Percentiles rank a stretch among this genome's conserved stretches.
These are phyloP conservation scores for Postia placenta DNA, from an alignment of 768 basidiomycete species.

Conservation along the genomic window DNA sequence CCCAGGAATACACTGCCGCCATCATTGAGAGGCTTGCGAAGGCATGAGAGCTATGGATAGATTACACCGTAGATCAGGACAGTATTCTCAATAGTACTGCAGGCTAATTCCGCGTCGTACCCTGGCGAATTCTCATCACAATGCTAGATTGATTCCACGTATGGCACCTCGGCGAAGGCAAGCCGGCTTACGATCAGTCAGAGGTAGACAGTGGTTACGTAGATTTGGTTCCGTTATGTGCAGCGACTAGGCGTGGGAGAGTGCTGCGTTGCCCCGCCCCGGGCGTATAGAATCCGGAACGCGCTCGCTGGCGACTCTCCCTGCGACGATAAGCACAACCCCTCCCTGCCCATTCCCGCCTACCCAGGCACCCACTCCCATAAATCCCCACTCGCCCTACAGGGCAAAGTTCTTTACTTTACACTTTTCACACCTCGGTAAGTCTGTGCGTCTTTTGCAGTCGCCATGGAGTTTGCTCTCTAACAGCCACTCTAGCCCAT, in stretches of 20 bases:
- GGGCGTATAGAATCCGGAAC: conserved; percentile 4
- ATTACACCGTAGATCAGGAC: not conserved
- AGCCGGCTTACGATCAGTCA: not conserved
- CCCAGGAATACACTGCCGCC: conserved; percentile 82
- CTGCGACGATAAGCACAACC: conserved; percentile 38
- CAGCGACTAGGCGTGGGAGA: conserved; percentile 6
- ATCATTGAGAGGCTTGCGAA: conserved; percentile 68
- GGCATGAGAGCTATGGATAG: conserved; percentile 15
- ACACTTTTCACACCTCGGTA: conserved; percentile 39
- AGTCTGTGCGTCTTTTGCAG: conserved; percentile 20
- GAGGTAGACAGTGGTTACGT: not conserved
- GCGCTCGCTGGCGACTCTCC: conserved; percentile 7
- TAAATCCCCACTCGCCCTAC: conserved; percentile 77
- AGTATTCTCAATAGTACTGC: conserved; percentile 1
- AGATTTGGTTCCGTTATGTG: conserved; percentile 2
- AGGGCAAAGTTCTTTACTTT: conserved; percentile 71
- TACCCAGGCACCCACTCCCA: conserved; percentile 51
- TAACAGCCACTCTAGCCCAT: conserved; percentile 13
- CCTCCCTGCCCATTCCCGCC: conserved; percentile 46
- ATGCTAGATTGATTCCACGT: too few species aligned
- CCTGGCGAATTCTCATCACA: too few species aligned
- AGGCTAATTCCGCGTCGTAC: not conserved
- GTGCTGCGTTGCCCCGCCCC: not conserved
- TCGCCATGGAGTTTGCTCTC: conserved; percentile 3
- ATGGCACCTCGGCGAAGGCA: not conserved